These are phyloP conservation scores for Auricularia sp. DNA, from an alignment of 768 basidiomycete genomes.

Conservation along the genomic window DNA sequence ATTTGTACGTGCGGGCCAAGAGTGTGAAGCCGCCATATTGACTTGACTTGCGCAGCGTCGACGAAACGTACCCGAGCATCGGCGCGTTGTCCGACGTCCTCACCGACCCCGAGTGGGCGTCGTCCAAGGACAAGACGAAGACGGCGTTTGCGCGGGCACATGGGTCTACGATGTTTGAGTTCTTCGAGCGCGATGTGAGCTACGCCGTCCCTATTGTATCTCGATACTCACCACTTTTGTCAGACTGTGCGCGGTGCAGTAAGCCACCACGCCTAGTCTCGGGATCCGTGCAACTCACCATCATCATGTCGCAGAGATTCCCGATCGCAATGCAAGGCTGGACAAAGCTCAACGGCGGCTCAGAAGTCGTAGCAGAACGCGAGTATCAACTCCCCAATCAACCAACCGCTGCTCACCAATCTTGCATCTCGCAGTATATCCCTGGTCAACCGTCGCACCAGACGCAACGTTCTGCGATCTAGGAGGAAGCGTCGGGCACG, in stretches of 20 bases:
- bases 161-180: background rate
- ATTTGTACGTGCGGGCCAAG: slow-evolving; percentile 15
- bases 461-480: slow-evolving; percentile 4
- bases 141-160: background rate
- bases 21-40: background rate
- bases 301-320: too few relatives aligned
- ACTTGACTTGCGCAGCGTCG: slow-evolving; percentile 3
- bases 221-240: background rate
- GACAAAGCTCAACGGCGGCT: too few relatives aligned
- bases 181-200: background rate
- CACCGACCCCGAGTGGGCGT: slow-evolving; percentile 20
- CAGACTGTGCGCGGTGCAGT: too few relatives aligned
- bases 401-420: background rate
- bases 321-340: too few relatives aligned
- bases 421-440: background rate
- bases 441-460: background rate
- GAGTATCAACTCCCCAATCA: too few relatives aligned
- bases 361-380: too few relatives aligned
- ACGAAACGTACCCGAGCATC: slow-evolving; percentile 15
- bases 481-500: slow-evolving; percentile 8
- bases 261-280: too few relatives aligned
- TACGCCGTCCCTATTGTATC: background rate
- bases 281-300: too few relatives aligned
- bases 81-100: slow-evolving; percentile 25
- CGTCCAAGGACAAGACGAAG: background rate